Conservation (phyloP, 2,329 filamentous ascomycete species). For the Hypoxylon sp. region DNA sequence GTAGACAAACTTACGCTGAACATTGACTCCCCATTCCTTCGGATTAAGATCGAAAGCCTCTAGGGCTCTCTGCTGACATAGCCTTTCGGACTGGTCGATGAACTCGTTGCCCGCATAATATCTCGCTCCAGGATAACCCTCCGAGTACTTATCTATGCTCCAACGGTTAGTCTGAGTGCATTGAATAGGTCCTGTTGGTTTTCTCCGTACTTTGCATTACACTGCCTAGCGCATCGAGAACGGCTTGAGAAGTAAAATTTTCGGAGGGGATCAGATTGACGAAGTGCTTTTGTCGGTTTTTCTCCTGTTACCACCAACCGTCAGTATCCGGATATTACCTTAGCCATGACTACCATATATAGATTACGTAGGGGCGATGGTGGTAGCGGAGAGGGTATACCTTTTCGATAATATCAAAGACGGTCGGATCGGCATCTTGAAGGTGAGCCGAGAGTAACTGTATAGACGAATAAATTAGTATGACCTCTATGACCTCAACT, state of each 20-base stretch:
- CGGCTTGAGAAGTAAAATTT: constrained; percentile 94
- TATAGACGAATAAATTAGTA: constrained; percentile 21
- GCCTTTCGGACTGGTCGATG: constrained; percentile 89
- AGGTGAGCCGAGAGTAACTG: constrained; percentile 86
- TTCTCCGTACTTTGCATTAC: constrained; percentile 86
- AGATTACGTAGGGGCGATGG: neutral
- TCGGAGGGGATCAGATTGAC: constrained; percentile 97
- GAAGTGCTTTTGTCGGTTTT: constrained; percentile 95
- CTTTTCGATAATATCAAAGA: constrained; percentile 92
- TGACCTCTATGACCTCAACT: neutral
- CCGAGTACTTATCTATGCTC: constrained; percentile 90
- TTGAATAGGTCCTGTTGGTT: constrained; percentile 5
- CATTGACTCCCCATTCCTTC: constrained; percentile 96
- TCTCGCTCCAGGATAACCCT: constrained; percentile 94
- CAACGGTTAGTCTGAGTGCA: constrained; percentile 53
- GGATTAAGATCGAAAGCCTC: constrained; percentile 87
- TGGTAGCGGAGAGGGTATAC: constrained; percentile 62
- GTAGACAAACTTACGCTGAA: constrained; percentile 76
- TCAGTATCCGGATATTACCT: constrained; percentile 24
- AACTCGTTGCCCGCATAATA: constrained; percentile 98
- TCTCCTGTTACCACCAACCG: constrained; percentile 76
- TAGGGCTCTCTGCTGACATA: constrained; percentile 91
- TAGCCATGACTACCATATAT: constrained; percentile 5
- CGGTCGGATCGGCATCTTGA: constrained; percentile 85
- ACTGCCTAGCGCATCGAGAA: constrained; percentile 91